A percentile compares a stretch with the other conserved stretches of the same genome.
Evolutionary conservation across 1,284 basidiomycete genomes (phyloP).

Genomic region (Neonothopanus nambi): DNA sequence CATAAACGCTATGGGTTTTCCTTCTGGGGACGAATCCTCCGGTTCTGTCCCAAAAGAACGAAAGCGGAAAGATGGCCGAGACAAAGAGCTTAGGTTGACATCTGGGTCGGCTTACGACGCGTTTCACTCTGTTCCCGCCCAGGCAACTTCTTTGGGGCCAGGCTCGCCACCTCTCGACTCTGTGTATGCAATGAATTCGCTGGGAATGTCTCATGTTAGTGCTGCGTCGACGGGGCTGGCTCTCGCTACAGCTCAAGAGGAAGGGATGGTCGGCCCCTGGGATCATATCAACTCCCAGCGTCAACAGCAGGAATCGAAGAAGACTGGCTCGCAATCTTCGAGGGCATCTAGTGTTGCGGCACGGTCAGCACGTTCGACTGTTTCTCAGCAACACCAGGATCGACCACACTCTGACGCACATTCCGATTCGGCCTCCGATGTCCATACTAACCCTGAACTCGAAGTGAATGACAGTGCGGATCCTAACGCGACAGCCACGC

Average conservation of each 20-base stretch:
- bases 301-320: background rate
- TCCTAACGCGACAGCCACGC: constrained; percentile 38
- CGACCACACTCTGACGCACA: background rate
- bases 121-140: constrained; percentile 65
- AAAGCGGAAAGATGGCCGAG: constrained; percentile 35
- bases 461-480: constrained; percentile 18
- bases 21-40: constrained; percentile 9
- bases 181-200: constrained; percentile 10
- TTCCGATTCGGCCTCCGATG: background rate
- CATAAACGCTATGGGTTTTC: constrained; percentile 40
- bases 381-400: background rate
- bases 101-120: constrained; percentile 58
- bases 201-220: background rate
- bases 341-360: constrained; percentile 34
- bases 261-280: constrained; percentile 34
- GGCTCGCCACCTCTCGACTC: constrained; percentile 14
- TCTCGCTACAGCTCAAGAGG: constrained; percentile 8
- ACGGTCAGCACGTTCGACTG: constrained; percentile 4
- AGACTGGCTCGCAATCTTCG: constrained; percentile 24
- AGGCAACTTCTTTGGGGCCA: constrained; percentile 26
- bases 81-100: constrained; percentile 34
- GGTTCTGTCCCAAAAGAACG: constrained; percentile 40
- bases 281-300: constrained; percentile 26
- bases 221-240: constrained; percentile 11
- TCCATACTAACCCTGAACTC: constrained; percentile 7